These are phyloP conservation scores for Eucalyptus regnans DNA, from an alignment of 345 rosid species.

Conservation along the genomic window DNA sequence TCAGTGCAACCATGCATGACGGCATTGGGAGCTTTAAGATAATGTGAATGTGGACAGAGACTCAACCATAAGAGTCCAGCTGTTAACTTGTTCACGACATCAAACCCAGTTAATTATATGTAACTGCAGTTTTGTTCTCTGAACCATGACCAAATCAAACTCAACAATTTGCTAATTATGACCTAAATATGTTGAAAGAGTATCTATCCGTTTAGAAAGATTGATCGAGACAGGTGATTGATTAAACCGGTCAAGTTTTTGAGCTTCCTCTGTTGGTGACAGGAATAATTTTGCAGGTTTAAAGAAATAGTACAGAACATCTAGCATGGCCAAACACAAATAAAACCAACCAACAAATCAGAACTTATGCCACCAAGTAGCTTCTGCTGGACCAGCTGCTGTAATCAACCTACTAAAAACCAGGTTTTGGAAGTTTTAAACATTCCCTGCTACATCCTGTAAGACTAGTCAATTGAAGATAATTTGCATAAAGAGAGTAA, in stretches of 20 bases:
- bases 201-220: not conserved
- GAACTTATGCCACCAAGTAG: not conserved
- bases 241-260: not conserved
- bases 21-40: not conserved
- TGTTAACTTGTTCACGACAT: not conserved
- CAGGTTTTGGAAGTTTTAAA: not conserved
- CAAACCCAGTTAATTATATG: not conserved
- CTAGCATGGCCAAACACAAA: not conserved
- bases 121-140: not conserved
- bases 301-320: not conserved
- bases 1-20: not conserved
- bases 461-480: not conserved
- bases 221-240: not conserved
- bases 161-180: not conserved
- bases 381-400: not conserved
- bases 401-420: not conserved
- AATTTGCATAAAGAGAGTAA: not conserved
- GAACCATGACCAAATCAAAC: not conserved
- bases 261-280: not conserved
- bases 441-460: not conserved
- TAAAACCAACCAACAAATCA: not conserved
- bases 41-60: not conserved
- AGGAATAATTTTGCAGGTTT: not conserved
- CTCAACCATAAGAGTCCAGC: not conserved
- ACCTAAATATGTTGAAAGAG: not conserved